Evolutionary conservation across 2,329 filamentous ascomycete genomes (phyloP).

Genomic region (Paramyrothecium sp.): DNA sequence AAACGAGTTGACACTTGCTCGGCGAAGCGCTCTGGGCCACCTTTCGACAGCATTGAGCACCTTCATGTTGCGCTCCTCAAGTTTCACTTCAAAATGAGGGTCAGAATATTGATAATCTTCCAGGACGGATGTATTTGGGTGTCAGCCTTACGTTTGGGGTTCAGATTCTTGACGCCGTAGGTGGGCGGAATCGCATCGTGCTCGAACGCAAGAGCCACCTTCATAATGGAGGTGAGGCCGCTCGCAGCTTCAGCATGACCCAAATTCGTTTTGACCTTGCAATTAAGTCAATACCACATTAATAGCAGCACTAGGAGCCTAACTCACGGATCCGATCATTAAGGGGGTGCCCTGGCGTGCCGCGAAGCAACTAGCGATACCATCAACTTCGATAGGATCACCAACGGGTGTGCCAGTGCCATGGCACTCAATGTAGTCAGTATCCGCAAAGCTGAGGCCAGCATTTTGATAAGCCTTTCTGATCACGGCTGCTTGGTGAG

Average conservation of each 20-base stretch:
- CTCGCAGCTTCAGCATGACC: slow-evolving; percentile 25
- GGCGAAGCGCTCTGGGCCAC: slow-evolving; percentile 19
- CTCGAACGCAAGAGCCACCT: slow-evolving; percentile 21
- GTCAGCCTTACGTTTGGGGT: slow-evolving; percentile 22
- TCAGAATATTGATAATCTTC: slow-evolving; percentile 3
- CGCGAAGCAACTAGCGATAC: slow-evolving; percentile 23
- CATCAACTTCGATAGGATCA: slow-evolving; percentile 27
- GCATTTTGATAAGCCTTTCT: slow-evolving; percentile 20
- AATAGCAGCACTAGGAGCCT: too few relatives aligned
- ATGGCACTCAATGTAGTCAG: slow-evolving; percentile 26
- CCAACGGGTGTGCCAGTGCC: slow-evolving; percentile 26
- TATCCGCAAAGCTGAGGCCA: slow-evolving; percentile 18
- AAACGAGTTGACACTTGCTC: slow-evolving; percentile 29
- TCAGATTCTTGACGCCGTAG: slow-evolving; percentile 18
- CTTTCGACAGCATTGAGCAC: slow-evolving; percentile 16
- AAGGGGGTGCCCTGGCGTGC: slow-evolving; percentile 26
- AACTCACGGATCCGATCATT: slow-evolving; percentile 43
- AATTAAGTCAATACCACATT: background rate
- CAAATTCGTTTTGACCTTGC: slow-evolving; percentile 20
- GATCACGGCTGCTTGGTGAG: slow-evolving; percentile 37
- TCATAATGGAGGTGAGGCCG: slow-evolving; percentile 24
- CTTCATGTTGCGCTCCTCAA: slow-evolving; percentile 19
- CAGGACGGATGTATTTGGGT: too few relatives aligned
- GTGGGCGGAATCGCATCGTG: slow-evolving; percentile 23
- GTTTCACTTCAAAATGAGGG: slow-evolving; percentile 10